Evolutionary conservation across 768 basidiomycete genomes (phyloP), one percentile per base, ranked within the genome.

Genomic region (Termitomyces sp.): DNA sequence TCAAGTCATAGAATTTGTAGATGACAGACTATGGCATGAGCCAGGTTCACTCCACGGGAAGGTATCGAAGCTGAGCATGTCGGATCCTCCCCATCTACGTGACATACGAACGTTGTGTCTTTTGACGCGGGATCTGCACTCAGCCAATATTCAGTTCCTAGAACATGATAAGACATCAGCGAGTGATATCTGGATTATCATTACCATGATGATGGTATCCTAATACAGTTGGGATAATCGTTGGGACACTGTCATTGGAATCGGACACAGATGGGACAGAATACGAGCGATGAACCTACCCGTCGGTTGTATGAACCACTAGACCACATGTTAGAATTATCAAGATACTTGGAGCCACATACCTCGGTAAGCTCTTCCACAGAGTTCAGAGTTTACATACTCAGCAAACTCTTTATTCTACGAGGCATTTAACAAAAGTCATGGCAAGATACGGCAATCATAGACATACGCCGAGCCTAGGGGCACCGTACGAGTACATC

Each of bases 171-270:
- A 20, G 15, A 30, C 8, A 54, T 15, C 54, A 45, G 36, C 3
- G 4, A 33, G 12, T 18, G 8, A 33, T 16, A 48, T 46, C 15
- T 15, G 2, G 24, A 47, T n/a, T 12, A 39, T 20, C 4, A 22
- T 65, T 39, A 78, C 82, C 82, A 58, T 83, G 81, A 57, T 85
- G 83, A 55, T 75, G 76, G 66, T 83, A 85, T 6, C 82, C 82
- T 9, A 83, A 60, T 2, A 63, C 64, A 4, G 62, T 75, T 0
- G 81, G 78, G 33, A 84, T 79, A 51, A 82, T 74, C 0, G 81
- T 84, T 1, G 81, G 80, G 11, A 82, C 81, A 6, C 82, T 82
- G 57, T 1, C 5, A 6, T 31, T 18, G 9, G 6, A 20, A 16
- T 39, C 18, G 44, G 44, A 58, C 22, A 13, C 31, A 27, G 24